Conservation (phyloP, 192 early-diverging fungal genomes). For the Pilobolus umbonatus region DNA sequence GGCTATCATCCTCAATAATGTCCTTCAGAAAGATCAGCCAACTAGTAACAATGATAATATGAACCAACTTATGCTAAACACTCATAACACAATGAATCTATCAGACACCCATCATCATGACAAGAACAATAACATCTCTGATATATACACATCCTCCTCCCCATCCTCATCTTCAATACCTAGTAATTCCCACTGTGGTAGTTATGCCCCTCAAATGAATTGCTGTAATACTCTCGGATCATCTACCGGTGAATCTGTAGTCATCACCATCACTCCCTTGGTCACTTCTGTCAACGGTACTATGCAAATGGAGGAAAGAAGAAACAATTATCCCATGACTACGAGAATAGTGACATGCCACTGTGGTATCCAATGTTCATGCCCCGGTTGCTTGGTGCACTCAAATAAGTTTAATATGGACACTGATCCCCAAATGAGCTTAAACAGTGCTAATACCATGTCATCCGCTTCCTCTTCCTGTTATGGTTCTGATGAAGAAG, state of each 20-base stretch:
- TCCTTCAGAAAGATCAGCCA: slow-evolving; percentile 15
- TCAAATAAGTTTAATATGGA: slow-evolving; percentile 8
- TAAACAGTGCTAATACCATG: not conserved
- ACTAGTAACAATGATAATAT: too few species aligned
- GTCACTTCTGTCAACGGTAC: not conserved
- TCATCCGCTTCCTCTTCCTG: slow-evolving; percentile 16
- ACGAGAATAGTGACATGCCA: slow-evolving; percentile 21
- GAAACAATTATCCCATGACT: not conserved
- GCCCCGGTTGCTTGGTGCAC: slow-evolving; percentile 24
- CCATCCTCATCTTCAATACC: not conserved
- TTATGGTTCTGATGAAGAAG: slow-evolving; percentile 16
- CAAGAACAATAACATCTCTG: not conserved
- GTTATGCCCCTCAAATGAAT: slow-evolving; percentile 4
- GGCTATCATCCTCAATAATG: slow-evolving; percentile 20
- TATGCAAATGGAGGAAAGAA: not conserved
- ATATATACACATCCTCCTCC: not conserved
- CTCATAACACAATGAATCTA: too few species aligned
- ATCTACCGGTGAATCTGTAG: slow-evolving; percentile 5
- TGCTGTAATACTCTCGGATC: not conserved
- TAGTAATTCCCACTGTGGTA: slow-evolving; percentile 1
- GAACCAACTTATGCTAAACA: too few species aligned
- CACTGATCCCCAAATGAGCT: slow-evolving; percentile 16
- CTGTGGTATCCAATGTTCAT: slow-evolving; percentile 15
- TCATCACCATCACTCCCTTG: slow-evolving; percentile 19
- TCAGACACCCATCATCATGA: not conserved